Base-by-base conservation (phyloP, 192 early-diverging fungal species). In the Linnemannia schmuckeri region DNA sequence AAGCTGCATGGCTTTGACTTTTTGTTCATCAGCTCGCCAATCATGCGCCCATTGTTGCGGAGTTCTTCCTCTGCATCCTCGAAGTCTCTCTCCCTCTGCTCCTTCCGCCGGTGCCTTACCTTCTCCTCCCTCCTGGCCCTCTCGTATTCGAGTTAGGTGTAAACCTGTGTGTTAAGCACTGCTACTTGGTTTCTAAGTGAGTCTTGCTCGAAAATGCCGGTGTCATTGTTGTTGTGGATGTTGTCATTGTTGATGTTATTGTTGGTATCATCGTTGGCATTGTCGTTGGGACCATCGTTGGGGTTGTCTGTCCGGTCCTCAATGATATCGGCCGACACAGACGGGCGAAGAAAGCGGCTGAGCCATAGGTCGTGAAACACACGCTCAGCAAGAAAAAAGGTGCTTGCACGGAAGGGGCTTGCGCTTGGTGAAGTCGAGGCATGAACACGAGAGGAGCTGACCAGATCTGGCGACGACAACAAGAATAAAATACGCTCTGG, bases 301-400 rank as follows among this genome's bases (percentile, higher is more conserved):
- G 15, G 33, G 42, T 8, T 24, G 27, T 76, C 27, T 46, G 61
- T 68, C 63, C 63, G 42, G n/a, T n/a, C 42, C 22, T 68, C n/a
- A 24, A 42, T 69, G n/a, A 47, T 35, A 69, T 77, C 27, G 27
- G 55, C 63, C 40, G 42, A 77, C 13, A 33, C 41, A 68, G 63
- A 68, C n/a, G 76, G 61, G 38, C 27, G 76, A 46, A 77, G 63
- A 77, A 77, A 77, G 61, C 63, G 76, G 61, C 76, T 77, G 55
- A 68, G 61, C 76, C 76, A 77, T 35, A 77, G 61, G 55, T 77
- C 76, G 17, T 77, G 76, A 77, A 77, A 46, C 4, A 47, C 76
- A 77, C 63, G 76, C 15, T 77, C 76, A 12, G 76, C 76, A 47
- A 77, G 76, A 77, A 37, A 76, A 47, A 77, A 42, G 42, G 42